These are phyloP conservation scores for Phytophthora foliorum DNA, from an alignment of 352 stramenopile genomes.

Conservation along the genomic window DNA sequence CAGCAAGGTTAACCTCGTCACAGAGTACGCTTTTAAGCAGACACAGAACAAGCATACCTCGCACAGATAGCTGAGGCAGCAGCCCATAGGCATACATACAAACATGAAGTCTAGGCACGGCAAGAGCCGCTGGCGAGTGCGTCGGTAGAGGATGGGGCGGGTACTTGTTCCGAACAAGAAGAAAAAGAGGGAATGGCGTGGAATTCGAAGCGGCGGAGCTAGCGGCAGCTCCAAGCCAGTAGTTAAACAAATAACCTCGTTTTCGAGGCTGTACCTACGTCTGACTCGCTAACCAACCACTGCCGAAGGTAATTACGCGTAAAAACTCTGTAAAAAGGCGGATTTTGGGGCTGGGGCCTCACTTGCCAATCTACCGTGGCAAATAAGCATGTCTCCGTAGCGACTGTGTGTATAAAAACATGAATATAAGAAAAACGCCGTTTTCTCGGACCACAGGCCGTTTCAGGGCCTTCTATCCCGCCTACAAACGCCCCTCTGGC, in stretches of 20 bases:
- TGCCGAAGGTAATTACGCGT: background rate
- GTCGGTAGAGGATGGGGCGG: too few species aligned
- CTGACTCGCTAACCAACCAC: background rate
- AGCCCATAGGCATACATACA: slow-evolving; percentile 17
- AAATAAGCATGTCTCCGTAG: background rate
- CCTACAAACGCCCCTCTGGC: background rate
- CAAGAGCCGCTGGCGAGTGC: background rate
- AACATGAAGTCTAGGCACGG: background rate
- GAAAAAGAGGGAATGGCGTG: background rate
- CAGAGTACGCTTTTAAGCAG: slow-evolving; percentile 19
- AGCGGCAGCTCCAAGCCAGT: background rate
- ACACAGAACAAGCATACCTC: slow-evolving; percentile 5
- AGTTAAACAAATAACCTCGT: background rate
- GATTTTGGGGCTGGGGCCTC: background rate
- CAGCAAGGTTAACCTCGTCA: slow-evolving; percentile 15
- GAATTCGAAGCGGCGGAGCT: background rate
- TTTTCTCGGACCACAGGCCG: slow-evolving; percentile 1
- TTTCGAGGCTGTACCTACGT: slow-evolving; percentile 2
- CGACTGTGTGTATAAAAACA: background rate
- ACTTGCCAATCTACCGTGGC: background rate
- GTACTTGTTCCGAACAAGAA: background rate
- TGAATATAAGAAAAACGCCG: background rate
- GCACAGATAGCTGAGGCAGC: background rate
- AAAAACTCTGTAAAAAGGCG: slow-evolving; percentile 4
- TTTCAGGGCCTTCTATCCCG: background rate